Evolutionary conservation across 805 yeast species (phyloP), one percentile per base, ranked within the genome.

Genomic region (Teunomyces pallodes): DNA sequence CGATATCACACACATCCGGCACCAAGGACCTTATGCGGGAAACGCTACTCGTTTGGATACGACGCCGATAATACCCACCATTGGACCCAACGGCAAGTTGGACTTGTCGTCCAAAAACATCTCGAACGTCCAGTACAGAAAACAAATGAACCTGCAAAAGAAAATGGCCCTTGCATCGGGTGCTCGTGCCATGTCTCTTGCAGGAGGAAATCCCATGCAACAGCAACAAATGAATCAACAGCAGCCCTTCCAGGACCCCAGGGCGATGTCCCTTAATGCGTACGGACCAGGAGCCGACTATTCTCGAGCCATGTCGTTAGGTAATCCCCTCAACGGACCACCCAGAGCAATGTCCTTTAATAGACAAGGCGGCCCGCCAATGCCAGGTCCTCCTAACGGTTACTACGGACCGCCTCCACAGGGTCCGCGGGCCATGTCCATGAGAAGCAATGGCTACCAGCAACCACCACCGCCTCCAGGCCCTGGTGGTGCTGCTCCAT

Each of bases 31-130:
- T 29, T 85, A 84, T 59, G 85, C 35, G 10, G 84, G 3, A 69
- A 76, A 14, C 69, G 55, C 29, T 74, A 43, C 51, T 61, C 36
- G 63, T 5, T 63, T 71, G 47, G 89, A 84, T 52, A 76, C 91
- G 0, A 76, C 89, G 0, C 91, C 94, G 7, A 81, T 84, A 52
- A 86, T 87, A 35, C 95, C 95, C 5, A 86, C 90, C 0, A 46
- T 87, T 3, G 65, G 77, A 0, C 49, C 55, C 5, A 50, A 41
- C 51, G 41, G 41, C 12, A 57, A 54, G 52, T 9, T 33, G 10
- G 29, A 29, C 17, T 16, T 35, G 16, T 16, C 45, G 6, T 24
- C 46, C 17, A 38, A 24, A 16, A n/a, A 7, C 30, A 26, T 38
- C 30, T 24, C 30, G 45, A 84, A 79, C 54, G 71, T 81, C 5